Conservation (phyloP, 768 basidiomycete genomes). For the Mycena vulgaris region DNA sequence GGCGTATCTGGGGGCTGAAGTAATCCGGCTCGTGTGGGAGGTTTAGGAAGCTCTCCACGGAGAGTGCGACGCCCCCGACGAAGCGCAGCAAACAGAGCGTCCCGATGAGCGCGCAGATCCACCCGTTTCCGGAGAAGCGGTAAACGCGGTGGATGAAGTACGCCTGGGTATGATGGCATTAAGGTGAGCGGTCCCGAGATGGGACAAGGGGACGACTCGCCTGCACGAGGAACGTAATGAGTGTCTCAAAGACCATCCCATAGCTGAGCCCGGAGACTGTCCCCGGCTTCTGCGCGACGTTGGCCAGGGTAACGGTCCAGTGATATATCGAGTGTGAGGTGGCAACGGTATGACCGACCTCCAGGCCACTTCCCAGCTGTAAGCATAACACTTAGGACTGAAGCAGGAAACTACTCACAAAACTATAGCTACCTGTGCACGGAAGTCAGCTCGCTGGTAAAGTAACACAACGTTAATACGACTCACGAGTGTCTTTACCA, state of each 20-base stretch:
- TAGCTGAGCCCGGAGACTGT: slow-evolving; percentile 6
- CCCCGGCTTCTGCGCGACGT: slow-evolving; percentile 21
- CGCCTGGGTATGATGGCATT: slow-evolving; percentile 18
- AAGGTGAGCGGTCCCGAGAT: neutral
- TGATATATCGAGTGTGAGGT: slow-evolving; percentile 23
- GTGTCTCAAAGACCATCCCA: slow-evolving; percentile 43
- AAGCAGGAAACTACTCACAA: neutral
- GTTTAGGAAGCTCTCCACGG: slow-evolving; percentile 41
- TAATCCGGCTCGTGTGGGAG: slow-evolving; percentile 43
- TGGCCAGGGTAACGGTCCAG: slow-evolving; percentile 23
- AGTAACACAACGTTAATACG: neutral
- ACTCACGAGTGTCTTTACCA: slow-evolving; percentile 14
- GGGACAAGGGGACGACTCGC: slow-evolving; percentile 17
- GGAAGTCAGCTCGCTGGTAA: neutral
- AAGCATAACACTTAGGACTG: too few relatives aligned
- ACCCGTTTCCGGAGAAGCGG: slow-evolving; percentile 36
- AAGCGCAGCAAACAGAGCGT: slow-evolving; percentile 40
- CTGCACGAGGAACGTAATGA: slow-evolving; percentile 49
- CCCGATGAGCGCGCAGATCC: slow-evolving; percentile 37
- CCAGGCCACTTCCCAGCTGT: slow-evolving; percentile 2
- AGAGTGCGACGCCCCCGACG: slow-evolving; percentile 35
- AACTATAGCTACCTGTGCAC: slow-evolving; percentile 14
- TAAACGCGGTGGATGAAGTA: slow-evolving; percentile 47
- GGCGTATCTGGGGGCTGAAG: slow-evolving; percentile 36
- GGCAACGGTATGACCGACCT: slow-evolving; percentile 18